Evolutionary conservation across 2,329 filamentous ascomycete genomes (phyloP), one percentile per base, ranked within the genome.

Genomic region (Neopestalotiopsis sp.): DNA sequence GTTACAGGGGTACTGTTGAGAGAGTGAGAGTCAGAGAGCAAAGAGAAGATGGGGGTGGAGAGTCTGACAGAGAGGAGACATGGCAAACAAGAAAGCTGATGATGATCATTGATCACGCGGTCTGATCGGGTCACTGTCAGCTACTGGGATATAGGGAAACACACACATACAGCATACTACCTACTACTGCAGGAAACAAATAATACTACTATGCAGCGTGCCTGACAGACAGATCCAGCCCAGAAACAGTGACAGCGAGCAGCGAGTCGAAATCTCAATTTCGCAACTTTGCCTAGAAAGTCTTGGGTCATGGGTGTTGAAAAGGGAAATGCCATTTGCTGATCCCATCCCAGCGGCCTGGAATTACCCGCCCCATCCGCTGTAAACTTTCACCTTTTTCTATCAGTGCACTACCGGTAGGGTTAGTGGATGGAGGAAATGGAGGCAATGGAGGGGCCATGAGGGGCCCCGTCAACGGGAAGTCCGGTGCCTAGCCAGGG

Each of bases 291-390:
- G 34, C 6, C 34, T 53, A 20, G 45, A 28, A 28, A n/a, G 45
- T 53, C 17, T n/a, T 53, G 45, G 45, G 45, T 17, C 17, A 9
- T n/a, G n/a, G 45, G n/a, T 10, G 17, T 53, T 20, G 45, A 20
- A 53, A n/a, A n/a, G 17, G 45, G 45, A 53, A 53, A 53, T 53
- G 45, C 45, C 45, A 53, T 12, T 53, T 53, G 45, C 45, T 53
- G 45, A 53, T 53, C 45, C 45, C 20, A 14, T 9, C 45, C 45
- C 45, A 53, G 45, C 17, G 45, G 45, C 45, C 45, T 53, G 45
- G 45, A 53, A 53, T 53, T 53, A 53, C 45, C 45, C 45, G 45
- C 45, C 45, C 45, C 45, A 53, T 53, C 45, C 45, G 45, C 45
- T 20, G 20, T 38, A 7, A 10, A 10, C 28, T n/a, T 13, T 14